A percentile compares a stretch with the other conserved stretches of the same genome.
Conservation (phyloP, 352 stramenopile genomes). For the Elongisporangium prolatum region DNA sequence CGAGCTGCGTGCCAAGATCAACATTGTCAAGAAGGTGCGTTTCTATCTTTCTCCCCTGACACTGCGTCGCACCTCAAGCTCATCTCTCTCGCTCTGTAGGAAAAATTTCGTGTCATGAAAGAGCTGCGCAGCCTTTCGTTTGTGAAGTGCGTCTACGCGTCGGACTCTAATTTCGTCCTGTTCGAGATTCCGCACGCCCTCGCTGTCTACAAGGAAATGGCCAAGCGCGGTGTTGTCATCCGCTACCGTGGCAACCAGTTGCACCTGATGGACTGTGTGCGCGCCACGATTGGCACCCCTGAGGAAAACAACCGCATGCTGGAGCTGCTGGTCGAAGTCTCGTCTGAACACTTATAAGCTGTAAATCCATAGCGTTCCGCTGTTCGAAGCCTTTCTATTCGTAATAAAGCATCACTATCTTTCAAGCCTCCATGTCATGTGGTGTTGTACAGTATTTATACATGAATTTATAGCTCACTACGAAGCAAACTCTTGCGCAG, state of each 20-base stretch:
- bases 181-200: conserved; percentile 91
- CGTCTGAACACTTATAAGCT: conserved; percentile 30
- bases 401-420: neutral
- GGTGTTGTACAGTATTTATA: neutral
- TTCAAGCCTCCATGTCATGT: neutral
- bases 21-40: conserved; percentile 57
- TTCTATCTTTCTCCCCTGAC: conserved; percentile 1
- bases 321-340: conserved; percentile 68
- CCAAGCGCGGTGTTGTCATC: conserved; percentile 92
- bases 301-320: conserved; percentile 95
- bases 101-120: conserved; percentile 80
- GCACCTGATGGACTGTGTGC: conserved; percentile 93
- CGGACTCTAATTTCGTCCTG: conserved; percentile 98
- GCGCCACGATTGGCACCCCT: conserved; percentile 91
- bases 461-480: neutral
- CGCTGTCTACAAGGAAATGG: conserved; percentile 94
- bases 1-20: conserved; percentile 55
- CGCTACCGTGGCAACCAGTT: conserved; percentile 96
- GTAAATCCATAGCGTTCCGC: neutral
- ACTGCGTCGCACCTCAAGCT: neutral
- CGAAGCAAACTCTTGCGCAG: conserved; percentile 49
- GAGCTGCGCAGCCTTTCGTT: conserved; percentile 89
- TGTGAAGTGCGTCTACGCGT: conserved; percentile 91
- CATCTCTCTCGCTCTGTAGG: conserved; percentile 28
- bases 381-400: neutral